Base-by-base conservation (phyloP, 345 rosid species). In the Acer yangbiense region DNA sequence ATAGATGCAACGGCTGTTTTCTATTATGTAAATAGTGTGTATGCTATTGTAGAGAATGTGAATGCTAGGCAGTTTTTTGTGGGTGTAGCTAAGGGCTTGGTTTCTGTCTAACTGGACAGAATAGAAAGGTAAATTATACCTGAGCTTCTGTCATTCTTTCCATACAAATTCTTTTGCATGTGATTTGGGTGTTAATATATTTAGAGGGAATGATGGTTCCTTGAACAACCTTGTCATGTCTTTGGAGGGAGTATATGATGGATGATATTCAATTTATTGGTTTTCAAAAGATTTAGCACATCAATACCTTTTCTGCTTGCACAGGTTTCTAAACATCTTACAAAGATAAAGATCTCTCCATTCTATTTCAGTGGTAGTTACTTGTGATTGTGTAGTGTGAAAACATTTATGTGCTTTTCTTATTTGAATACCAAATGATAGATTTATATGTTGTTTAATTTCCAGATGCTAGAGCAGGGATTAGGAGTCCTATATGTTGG, bases 21-120 rank as follows among this genome's bases (percentile, higher is more conserved):
- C 80, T n/a, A 8, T n/a, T 48, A 65, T 84, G 89, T 82, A 78
- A 78, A 86, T 84, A 80, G 67, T 48, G 50, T 78, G 7, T 17
- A 63, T 73, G 78, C 74, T 4, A 35, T 55, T 58, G 16, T 74
- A 78, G 84, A 78, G 84, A 74, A 55, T 76, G 84, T 74, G 77
- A 78, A 75, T 68, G 72, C 29, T 69, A 75, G 80, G 82, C 80
- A 61, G 72, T 44, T 79, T 13, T 71, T 9, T 69, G 62, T 9
- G 27, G 60, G 76, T 65, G 58, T 52, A 64, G 23, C 18, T 25
- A 73, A 20, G 65, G 60, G 63, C 70, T 23, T 41, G 76, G 39
- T 43, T 73, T 43, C 9, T 1, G n/a, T 60, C 61, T 76, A 16
- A 76, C 17, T 67, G 72, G 74, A 74, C 68, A 17, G 11, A 65